A percentile compares a stretch with the other conserved stretches of the same genome.
Conservation (phyloP, 2,329 filamentous ascomycete species). For the Fusarium sp. region DNA sequence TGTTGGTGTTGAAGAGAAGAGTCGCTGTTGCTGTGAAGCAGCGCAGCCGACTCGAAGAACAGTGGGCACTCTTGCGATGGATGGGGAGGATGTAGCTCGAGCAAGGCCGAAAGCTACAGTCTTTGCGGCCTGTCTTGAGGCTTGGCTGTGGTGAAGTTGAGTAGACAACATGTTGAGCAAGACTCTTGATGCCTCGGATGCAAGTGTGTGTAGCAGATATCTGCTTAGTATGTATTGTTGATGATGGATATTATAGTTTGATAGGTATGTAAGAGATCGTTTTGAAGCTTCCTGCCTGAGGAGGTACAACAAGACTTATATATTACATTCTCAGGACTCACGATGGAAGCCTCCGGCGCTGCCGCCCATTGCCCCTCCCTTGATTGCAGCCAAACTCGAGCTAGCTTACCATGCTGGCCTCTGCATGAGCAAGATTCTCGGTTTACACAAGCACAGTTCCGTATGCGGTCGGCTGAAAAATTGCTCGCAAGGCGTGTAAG, state of each 20-base stretch:
- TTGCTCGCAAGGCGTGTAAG: conserved; percentile 31
- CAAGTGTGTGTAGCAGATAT: conserved; percentile 12
- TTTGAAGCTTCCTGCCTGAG: conserved; percentile 28
- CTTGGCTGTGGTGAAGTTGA: conserved; percentile 41
- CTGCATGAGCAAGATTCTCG: conserved; percentile 12
- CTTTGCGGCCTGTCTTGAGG: conserved; percentile 47
- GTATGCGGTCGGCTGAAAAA: conserved; percentile 7
- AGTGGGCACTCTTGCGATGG: conserved; percentile 20
- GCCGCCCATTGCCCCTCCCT: not conserved
- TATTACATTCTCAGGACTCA: conserved; percentile 21
- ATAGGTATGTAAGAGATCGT: conserved; percentile 23
- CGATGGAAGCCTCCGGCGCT: conserved; percentile 19
- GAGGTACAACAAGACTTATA: conserved; percentile 33
- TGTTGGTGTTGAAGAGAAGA: conserved; percentile 65
- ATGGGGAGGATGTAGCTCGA: conserved; percentile 35
- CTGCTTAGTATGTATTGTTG: conserved; percentile 10
- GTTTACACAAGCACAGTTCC: not conserved
- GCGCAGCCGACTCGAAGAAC: conserved; percentile 32
- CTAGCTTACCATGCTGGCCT: conserved; percentile 12
- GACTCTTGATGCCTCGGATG: conserved; percentile 20
- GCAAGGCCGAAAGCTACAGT: conserved; percentile 40
- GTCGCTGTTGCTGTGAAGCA: conserved; percentile 35
- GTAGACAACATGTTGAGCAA: conserved; percentile 49
- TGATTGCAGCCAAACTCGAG: not conserved
- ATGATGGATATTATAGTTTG: conserved; percentile 12